phyloP scores from a whole-genome alignment of 441 rosid species.

The Gossypium trilobum region DNA sequence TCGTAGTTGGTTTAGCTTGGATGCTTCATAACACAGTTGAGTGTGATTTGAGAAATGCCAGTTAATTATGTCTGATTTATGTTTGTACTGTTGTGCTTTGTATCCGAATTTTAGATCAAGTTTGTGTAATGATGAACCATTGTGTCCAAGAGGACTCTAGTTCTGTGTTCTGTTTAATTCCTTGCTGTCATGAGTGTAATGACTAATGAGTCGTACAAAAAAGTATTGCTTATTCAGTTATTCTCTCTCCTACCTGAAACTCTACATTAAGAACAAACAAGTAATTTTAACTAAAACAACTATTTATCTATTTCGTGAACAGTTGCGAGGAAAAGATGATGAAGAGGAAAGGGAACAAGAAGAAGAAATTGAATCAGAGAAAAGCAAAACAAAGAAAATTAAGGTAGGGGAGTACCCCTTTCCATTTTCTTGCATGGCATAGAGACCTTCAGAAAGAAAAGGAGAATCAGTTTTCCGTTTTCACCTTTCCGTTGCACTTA shows the following conservation, averaged over 20 bases:
- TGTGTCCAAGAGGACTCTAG: not conserved
- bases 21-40: not conserved
- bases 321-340: conserved; percentile 25
- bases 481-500: not conserved
- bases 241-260: not conserved
- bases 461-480: not conserved
- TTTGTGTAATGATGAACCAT: not conserved
- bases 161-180: not conserved
- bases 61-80: not conserved
- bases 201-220: not conserved
- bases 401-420: conserved; percentile 31
- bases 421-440: not conserved
- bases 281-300: not conserved
- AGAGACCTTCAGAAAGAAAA: not conserved
- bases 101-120: not conserved
- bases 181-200: not conserved
- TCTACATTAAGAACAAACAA: not conserved
- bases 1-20: not conserved
- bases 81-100: not conserved
- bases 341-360: not conserved
- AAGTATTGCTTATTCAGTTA: not conserved
- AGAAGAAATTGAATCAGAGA: conserved; percentile 23
- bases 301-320: conserved; percentile 1
- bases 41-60: conserved; percentile 3
- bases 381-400: conserved; percentile 32